Evolutionary conservation across 2,329 filamentous ascomycete species (phyloP), one percentile per base, ranked within the genome.

Genomic region (Sporothrix luriei): DNA sequence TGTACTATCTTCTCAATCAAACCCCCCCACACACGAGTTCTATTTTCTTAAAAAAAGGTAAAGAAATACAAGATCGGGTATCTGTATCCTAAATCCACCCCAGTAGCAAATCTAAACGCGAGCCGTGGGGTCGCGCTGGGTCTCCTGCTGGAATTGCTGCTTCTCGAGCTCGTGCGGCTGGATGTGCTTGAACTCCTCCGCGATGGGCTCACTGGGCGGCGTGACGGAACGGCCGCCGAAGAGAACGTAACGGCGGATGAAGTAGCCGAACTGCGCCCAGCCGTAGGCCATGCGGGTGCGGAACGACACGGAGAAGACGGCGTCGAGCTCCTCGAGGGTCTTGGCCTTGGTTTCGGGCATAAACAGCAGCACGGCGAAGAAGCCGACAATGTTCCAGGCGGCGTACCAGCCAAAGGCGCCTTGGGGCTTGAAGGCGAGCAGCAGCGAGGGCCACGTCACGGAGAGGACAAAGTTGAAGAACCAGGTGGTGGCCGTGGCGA

Each of bases 401-500:
- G 80, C 83, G 70, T 85, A 85, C 79, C 81, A 85, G 5, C 79
- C 77, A 72, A 85, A 85, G 1, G 81, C 83, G 55, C 83, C 83
- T 69, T 82, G 79, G 4, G 79, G 77, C 24, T 78, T 80, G 76
- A 84, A 84, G 0, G 81, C 78, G n/a, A 74, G 74, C 40, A 81
- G 77, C 48, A 85, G 73, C 1, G 79, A 78, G 10, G 83, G 82
- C 82, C 82, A 85, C 9, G 83, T 85, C 7, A 83, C 77, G 9
- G 80, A 77, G 1, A 80, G 75, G 1, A 81, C 26, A 21, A 80
- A 80, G 72, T 81, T 82, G 72, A 81, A 84, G 69, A 81, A 78
- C 83, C 83, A 85, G 0, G 82, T 84, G 1, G 83, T 85, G 0
- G 84, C 83, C 1, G 83, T 85, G 0, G 84, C 83, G 0, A 88